Evolutionary conservation across 768 basidiomycete genomes (phyloP), one percentile per base, ranked within the genome.

Genomic region (Tylopilus subfusipes): DNA sequence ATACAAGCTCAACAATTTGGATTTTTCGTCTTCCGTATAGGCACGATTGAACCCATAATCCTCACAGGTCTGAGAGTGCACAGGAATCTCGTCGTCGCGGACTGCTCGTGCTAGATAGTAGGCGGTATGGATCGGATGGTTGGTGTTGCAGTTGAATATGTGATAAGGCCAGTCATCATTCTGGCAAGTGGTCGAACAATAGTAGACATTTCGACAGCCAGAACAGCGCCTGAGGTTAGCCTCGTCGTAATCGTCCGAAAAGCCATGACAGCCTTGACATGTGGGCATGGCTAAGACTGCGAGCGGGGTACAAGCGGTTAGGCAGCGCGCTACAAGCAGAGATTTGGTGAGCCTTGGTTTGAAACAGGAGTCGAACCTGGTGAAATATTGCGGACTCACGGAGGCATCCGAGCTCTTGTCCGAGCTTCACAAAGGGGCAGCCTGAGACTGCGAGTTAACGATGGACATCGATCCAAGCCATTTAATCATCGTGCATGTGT

Each of bases 81-180:
- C 47, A 4, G 53, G 53, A 10, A 54, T 16, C 18, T 22, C 16
- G 42, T 43, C n/a, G 42, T 11, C 22, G 19, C 10, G 10, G 8
- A 48, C 47, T 36, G 47, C 47, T 12, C 19, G 33, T 0, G 53
- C 47, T 3, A 54, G 47, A 30, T 54, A 27, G 24, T 54, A 24
- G 39, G 53, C 38, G 16, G 53, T 54, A 27, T 48, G 48, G 46
- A 54, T 21, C 31, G 46, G 31, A n/a, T 40, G 46, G 12, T 46
- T 39, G 8, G 47, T 47, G 5, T 54, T 54, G 46, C 53, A 54
- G 25, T 47, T 30, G 42, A 54, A 54, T 34, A 54, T 54, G 2
- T 54, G 53, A n/a, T 8, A 25, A 11, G 43, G 7, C 53, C 53
- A 54, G 31, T 38, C 42, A 9, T 19, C 6, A 12, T 43, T 54